These are phyloP conservation scores for Pseudogymnoascus destructans DNA, from an alignment of 2,329 filamentous ascomycete genomes.

Conservation along the genomic window DNA sequence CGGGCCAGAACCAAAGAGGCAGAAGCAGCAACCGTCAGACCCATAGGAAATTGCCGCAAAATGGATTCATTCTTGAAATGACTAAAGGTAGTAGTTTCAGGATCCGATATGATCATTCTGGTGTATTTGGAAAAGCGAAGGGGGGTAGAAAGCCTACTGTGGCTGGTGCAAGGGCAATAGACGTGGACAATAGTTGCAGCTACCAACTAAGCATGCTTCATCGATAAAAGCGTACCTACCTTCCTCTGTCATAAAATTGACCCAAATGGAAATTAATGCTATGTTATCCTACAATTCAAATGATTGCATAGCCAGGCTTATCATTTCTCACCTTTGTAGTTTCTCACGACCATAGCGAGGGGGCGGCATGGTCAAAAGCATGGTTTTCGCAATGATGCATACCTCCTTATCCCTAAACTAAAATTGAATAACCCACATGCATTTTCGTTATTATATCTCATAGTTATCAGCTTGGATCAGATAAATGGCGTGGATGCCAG, in stretches of 20 bases:
- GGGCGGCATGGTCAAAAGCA: background rate
- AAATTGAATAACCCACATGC: background rate
- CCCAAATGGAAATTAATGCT: background rate
- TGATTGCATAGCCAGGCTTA: background rate
- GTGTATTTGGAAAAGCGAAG: background rate
- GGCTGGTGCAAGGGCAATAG: background rate
- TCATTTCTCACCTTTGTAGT: background rate
- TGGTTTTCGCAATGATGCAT: background rate
- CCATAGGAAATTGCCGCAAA: background rate
- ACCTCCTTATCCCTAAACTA: background rate
- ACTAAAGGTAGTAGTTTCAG: background rate
- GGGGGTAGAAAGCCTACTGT: background rate
- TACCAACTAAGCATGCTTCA: background rate
- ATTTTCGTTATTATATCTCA: background rate
- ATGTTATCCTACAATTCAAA: background rate
- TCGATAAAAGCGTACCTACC: background rate
- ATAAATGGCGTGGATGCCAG: background rate
- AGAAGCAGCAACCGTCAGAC: slow-evolving; percentile 18
- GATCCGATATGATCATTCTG: background rate
- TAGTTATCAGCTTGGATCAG: background rate
- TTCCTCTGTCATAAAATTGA: background rate
- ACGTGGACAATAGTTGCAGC: background rate
- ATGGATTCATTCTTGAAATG: background rate
- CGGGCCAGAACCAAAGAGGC: slow-evolving; percentile 26
- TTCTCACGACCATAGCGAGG: background rate